These are phyloP conservation scores for Penicillium paneum DNA, from an alignment of 2,329 filamentous ascomycete species.

Conservation along the genomic window DNA sequence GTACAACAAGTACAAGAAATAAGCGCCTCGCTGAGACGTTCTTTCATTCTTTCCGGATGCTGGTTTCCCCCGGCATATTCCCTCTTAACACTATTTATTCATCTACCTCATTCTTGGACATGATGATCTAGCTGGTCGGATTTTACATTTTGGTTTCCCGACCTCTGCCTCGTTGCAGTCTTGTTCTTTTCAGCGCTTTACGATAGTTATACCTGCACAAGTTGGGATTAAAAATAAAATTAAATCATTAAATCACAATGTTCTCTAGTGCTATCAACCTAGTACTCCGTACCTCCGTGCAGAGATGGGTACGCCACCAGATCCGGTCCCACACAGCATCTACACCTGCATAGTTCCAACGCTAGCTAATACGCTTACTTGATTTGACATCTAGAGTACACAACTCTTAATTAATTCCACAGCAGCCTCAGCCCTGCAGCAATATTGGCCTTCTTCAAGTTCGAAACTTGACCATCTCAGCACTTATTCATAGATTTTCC, in stretches of 20 bases:
- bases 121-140: conserved; percentile 7
- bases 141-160: conserved; percentile 1
- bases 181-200: conserved; percentile 9
- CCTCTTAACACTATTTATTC: conserved; percentile 1
- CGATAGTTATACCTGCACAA: conserved; percentile 8
- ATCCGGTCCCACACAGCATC: not conserved
- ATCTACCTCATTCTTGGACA: conserved; percentile 7
- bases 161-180: conserved; percentile 2
- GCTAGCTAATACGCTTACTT: not conserved
- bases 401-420: not conserved
- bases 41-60: conserved; percentile 6
- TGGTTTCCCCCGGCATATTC: not conserved
- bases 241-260: conserved; percentile 6
- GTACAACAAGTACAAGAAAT: conserved; percentile 56
- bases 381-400: not conserved
- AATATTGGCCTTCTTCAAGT: not conserved
- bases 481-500: not conserved
- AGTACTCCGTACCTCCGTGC: not conserved
- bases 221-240: conserved; percentile 11
- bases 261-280: not conserved
- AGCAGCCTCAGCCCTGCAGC: not conserved
- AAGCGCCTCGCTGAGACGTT: conserved; percentile 6
- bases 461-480: not conserved
- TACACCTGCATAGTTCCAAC: not conserved
- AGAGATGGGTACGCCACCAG: not conserved